A percentile compares a stretch with the other conserved stretches of the same genome.
phyloP scores from a whole-genome alignment of 768 basidiomycete species.

The Multifurca ochricompacta region DNA sequence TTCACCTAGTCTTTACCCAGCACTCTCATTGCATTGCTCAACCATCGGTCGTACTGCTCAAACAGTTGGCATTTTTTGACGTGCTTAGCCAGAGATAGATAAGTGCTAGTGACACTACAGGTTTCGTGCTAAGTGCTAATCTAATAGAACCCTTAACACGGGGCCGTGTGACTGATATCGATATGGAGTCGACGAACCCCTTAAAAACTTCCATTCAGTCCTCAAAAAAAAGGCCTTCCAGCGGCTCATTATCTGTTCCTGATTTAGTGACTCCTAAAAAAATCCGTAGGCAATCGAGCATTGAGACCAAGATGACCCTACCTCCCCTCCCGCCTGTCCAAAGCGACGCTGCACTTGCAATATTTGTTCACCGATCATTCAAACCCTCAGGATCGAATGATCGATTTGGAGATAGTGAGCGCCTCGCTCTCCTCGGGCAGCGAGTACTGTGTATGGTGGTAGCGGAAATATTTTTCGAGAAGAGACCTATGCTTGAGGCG shows the following conservation, averaged over 20 bases:
- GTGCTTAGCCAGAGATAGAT: background rate
- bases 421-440: conserved; percentile 45
- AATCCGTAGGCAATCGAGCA: background rate
- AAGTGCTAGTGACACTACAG: background rate
- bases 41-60: no score
- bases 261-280: background rate
- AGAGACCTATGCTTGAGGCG: conserved; percentile 42
- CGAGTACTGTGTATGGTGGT: conserved; percentile 40
- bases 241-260: background rate
- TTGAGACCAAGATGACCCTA: background rate
- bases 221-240: conserved; percentile 4
- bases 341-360: conserved; percentile 37
- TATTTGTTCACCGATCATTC: conserved; percentile 64
- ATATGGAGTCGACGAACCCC: background rate
- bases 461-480: conserved; percentile 40
- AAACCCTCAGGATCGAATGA: conserved; percentile 30
- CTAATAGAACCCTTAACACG: conserved; percentile 2
- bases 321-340: conserved; percentile 13
- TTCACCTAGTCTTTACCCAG: background rate
- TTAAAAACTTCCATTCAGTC: background rate
- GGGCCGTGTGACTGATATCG: conserved; percentile 8
- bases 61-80: no score
- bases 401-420: conserved; percentile 48
- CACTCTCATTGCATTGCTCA: no score
- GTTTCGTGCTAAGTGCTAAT: background rate